Evolutionary conservation across 164 flowering plant species (phyloP).

Genomic region (Dillenia suffruticosa): DNA sequence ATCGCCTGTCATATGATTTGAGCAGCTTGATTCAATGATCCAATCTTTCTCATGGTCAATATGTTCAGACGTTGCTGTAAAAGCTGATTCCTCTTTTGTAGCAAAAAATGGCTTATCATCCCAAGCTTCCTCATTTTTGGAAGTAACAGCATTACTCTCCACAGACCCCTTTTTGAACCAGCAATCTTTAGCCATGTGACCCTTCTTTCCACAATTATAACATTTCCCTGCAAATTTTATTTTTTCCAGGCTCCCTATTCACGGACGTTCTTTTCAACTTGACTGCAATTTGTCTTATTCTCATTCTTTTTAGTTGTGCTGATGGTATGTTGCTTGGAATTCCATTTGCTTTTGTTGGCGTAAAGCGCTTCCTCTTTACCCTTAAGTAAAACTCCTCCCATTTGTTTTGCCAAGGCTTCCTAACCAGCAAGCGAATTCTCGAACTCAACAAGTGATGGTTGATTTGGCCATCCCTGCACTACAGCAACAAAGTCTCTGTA

Average conservation of each 20-base stretch:
- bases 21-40: conserved; percentile 13
- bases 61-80: not conserved
- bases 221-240: not conserved
- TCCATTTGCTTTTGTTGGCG: too few species aligned
- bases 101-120: conserved; percentile 5
- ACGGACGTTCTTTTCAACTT: not conserved
- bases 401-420: conserved; percentile 21
- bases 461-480: too few species aligned
- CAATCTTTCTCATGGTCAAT: not conserved
- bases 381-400: not conserved
- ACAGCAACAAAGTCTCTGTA: too few species aligned
- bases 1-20: conserved; percentile 18
- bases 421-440: not conserved
- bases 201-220: conserved; percentile 2
- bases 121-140: conserved; percentile 5
- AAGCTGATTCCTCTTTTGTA: conserved; percentile 5
- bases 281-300: conserved; percentile 6
- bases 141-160: conserved; percentile 6
- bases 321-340: too few species aligned
- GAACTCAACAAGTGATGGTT: too few species aligned
- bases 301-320: not conserved
- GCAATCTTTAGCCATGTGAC: not conserved
- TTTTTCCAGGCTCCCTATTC: too few species aligned
- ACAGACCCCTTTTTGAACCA: not conserved
- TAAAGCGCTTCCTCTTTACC: not conserved